Conservation (phyloP, 768 basidiomycete genomes). For the Hirschioporus abietinus region DNA sequence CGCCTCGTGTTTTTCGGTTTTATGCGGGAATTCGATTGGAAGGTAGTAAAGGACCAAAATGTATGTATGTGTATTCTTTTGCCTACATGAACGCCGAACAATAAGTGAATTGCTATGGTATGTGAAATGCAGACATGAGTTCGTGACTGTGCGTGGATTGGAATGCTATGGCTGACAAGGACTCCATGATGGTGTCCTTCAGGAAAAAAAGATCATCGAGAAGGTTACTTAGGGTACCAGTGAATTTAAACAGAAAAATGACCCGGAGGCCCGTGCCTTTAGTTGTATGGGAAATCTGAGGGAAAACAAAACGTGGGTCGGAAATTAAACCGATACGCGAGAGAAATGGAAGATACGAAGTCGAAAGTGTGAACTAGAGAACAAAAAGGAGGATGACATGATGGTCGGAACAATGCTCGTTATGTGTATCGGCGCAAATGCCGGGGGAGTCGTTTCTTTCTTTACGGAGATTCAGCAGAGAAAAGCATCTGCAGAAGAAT, state of each 20-base stretch:
- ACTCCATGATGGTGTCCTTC: neutral
- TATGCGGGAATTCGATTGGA: neutral
- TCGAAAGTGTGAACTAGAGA: neutral
- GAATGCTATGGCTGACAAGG: neutral
- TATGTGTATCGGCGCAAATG: neutral
- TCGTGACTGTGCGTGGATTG: neutral
- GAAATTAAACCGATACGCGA: neutral
- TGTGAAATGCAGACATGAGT: neutral
- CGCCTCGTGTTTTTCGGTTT: neutral
- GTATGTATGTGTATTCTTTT: neutral
- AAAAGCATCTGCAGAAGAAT: neutral
- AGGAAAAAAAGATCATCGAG: neutral
- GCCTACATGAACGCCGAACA: neutral
- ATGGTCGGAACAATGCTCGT: neutral
- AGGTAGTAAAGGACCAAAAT: neutral
- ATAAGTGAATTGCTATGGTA: neutral
- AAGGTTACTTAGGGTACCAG: neutral
- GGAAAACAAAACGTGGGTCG: neutral
- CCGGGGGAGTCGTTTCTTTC: neutral
- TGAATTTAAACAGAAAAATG: neutral
- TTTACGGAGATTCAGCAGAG: neutral
- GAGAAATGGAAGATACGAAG: neutral
- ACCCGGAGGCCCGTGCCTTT: neutral
- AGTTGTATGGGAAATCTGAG: neutral
- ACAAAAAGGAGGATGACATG: neutral